These are phyloP conservation scores for Fusarium citri DNA, from an alignment of 2,329 filamentous ascomycete species.

Conservation along the genomic window DNA sequence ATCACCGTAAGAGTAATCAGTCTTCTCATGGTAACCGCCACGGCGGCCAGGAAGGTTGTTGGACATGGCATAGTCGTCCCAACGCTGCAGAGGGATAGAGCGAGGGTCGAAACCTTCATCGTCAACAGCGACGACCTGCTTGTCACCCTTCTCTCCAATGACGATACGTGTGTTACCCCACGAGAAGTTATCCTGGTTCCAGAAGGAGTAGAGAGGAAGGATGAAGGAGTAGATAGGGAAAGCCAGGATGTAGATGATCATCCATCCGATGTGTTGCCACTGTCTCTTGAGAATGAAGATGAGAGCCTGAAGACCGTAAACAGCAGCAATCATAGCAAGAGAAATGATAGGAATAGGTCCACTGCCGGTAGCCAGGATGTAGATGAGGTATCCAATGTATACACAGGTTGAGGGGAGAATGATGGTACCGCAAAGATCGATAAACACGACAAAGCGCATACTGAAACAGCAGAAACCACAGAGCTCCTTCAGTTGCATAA, in stretches of 20 bases:
- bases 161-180: constrained; percentile 99
- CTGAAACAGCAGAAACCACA: constrained; percentile 99
- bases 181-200: constrained; percentile 98
- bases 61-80: constrained; percentile 91
- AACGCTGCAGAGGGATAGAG: constrained; percentile 92
- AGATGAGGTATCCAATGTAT: constrained; percentile 90
- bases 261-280: constrained; percentile 99
- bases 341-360: constrained; percentile 89
- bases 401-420: constrained; percentile 89
- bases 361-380: constrained; percentile 73
- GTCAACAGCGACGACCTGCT: constrained; percentile 88
- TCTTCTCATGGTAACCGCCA: constrained; percentile 75
- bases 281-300: constrained; percentile 97
- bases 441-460: constrained; percentile 96
- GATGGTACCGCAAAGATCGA: constrained; percentile 92
- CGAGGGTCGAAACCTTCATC: constrained; percentile 90
- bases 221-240: constrained; percentile 94
- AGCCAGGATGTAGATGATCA: constrained; percentile 98
- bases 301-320: constrained; percentile 94
- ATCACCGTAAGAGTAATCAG: constrained; percentile 74
- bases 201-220: constrained; percentile 97
- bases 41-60: constrained; percentile 94
- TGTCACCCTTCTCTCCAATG: constrained; percentile 90
- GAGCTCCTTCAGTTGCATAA: constrained; percentile 90
- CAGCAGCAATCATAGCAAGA: constrained; percentile 86